Conservation (phyloP, 129 eudicot genomes). For the Saposhnikovia divaricata region DNA sequence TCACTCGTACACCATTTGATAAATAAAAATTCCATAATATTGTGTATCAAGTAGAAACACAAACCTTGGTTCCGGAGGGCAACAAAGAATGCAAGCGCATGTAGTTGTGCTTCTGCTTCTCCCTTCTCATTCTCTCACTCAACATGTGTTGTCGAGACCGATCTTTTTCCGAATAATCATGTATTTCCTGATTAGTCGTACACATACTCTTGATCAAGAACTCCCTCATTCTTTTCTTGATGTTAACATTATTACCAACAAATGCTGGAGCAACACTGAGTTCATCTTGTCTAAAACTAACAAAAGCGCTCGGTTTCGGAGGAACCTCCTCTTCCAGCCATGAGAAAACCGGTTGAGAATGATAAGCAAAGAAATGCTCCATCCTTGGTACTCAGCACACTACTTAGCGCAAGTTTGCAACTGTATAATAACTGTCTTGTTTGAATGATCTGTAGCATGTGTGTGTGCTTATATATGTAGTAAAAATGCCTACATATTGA, state of each 20-base stretch:
- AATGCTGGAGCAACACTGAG: neutral
- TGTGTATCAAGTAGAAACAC: neutral
- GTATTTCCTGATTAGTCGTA: neutral
- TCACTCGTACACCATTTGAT: neutral
- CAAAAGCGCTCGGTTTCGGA: neutral
- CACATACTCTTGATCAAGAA: slow-evolving; percentile 20
- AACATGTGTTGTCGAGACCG: slow-evolving; percentile 26
- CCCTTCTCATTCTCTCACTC: slow-evolving; percentile 35
- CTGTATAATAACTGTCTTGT: neutral
- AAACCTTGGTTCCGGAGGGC: slow-evolving; percentile 36
- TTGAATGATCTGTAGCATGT: neutral
- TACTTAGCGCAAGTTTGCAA: neutral
- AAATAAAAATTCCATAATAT: too few relatives aligned
- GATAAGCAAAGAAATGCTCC: slow-evolving; percentile 5
- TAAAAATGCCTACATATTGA: neutral
- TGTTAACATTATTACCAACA: slow-evolving; percentile 4
- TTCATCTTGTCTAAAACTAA: neutral
- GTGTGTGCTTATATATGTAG: neutral
- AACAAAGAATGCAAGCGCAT: slow-evolving; percentile 23
- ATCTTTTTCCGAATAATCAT: slow-evolving; percentile 11
- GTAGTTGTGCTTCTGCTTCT: slow-evolving; percentile 31
- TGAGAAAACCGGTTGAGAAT: neutral
- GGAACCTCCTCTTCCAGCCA: neutral
- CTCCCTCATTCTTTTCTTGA: slow-evolving; percentile 28
- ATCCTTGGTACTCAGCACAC: neutral